phyloP scores from a whole-genome alignment of 148 eudicot species.

The Salicornia ramosissima region DNA sequence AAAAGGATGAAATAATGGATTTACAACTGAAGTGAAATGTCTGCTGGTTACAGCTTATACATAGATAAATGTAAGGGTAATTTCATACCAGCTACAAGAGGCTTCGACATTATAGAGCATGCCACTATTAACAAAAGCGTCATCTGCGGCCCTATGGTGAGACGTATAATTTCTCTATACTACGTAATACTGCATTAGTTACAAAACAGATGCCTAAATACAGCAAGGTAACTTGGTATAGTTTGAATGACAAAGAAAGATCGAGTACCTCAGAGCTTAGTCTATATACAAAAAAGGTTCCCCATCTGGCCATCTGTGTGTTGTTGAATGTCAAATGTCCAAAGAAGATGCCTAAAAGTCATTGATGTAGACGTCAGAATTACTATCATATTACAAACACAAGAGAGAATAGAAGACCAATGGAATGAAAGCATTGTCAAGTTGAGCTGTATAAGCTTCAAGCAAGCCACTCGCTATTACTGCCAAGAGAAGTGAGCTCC shows the following conservation, averaged over 20 bases:
- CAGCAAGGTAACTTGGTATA: not conserved
- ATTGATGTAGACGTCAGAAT: not conserved
- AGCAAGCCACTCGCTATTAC: conserved; percentile 84
- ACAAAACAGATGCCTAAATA: not conserved
- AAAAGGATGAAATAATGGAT: not conserved
- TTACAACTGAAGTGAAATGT: conserved; percentile 6
- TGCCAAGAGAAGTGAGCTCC: conserved; percentile 81
- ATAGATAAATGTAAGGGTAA: conserved; percentile 10
- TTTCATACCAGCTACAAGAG: not conserved
- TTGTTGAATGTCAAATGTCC: not conserved
- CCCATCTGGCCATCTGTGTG: not conserved
- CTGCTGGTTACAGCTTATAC: not conserved
- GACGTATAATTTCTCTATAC: not conserved
- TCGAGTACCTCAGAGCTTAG: not conserved
- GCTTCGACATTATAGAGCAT: not conserved
- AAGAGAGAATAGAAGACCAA: conserved; percentile 88
- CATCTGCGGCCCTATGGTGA: not conserved
- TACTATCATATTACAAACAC: conserved; percentile 39
- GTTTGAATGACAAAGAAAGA: not conserved
- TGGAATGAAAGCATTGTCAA: conserved; percentile 97
- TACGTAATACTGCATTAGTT: not conserved
- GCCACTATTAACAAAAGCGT: not conserved
- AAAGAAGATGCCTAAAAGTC: not conserved
- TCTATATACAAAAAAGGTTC: conserved; percentile 10
- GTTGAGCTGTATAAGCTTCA: conserved; percentile 98